Conservation (phyloP, 768 basidiomycete species). For the Phanerodontia chrysosporium region DNA sequence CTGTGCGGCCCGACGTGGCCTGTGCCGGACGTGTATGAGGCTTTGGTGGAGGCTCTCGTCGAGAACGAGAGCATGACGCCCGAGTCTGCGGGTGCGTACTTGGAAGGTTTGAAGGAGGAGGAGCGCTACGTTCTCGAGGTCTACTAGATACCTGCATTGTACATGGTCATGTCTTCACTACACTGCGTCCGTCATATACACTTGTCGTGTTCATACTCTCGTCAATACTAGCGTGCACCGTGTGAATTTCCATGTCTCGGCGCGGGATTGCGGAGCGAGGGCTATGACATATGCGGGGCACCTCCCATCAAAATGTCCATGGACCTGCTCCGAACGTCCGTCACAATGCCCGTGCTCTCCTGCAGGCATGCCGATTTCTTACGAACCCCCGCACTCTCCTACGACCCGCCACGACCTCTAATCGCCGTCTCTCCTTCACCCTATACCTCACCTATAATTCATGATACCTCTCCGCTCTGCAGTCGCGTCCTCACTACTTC, state of each 20-base stretch:
- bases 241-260: too few relatives aligned
- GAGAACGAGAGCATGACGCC: constrained; percentile 64
- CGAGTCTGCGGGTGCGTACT: constrained; percentile 68
- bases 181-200: too few relatives aligned
- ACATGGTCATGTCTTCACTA: background rate
- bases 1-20: constrained; percentile 99
- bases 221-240: too few relatives aligned
- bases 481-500: background rate
- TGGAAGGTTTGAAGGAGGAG: constrained; percentile 91
- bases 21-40: constrained; percentile 96
- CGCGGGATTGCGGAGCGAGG: background rate
- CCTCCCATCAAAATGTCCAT: background rate
- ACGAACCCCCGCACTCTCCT: background rate
- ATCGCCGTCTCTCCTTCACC: background rate
- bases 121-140: constrained; percentile 98
- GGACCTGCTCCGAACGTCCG: background rate
- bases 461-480: background rate
- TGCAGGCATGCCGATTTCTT: background rate
- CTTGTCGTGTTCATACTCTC: too few relatives aligned
- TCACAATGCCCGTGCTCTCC: background rate
- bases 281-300: background rate
- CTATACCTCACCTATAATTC: background rate
- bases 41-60: constrained; percentile 76
- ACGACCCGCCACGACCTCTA: background rate
- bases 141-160: constrained; percentile 19